These are phyloP conservation scores for Plectosphaerella sp. DNA, from an alignment of 2,329 filamentous ascomycete species.

Conservation along the genomic window DNA sequence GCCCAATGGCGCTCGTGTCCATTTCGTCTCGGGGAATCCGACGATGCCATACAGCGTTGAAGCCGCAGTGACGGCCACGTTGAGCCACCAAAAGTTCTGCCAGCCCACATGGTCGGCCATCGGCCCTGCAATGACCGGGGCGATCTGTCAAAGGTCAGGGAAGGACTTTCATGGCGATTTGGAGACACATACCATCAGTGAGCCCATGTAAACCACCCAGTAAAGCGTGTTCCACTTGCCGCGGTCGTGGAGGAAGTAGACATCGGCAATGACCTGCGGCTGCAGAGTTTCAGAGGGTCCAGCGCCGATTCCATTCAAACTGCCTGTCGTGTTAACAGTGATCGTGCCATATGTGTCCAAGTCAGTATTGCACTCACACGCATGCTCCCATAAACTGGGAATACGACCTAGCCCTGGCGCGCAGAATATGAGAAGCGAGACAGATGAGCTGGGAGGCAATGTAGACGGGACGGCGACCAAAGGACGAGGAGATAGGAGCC, in stretches of 20 bases:
- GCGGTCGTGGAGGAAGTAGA: conserved; percentile 61
- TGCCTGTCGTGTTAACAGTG: neutral
- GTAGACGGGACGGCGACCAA: conserved; percentile 42
- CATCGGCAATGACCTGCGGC: conserved; percentile 59
- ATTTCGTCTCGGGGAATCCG: conserved; percentile 56
- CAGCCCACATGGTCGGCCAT: conserved; percentile 57
- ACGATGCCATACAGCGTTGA: conserved; percentile 49
- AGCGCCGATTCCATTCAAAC: conserved; percentile 56
- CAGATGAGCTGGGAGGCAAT: conserved; percentile 39
- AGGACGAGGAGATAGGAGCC: conserved; percentile 40
- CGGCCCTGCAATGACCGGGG: conserved; percentile 53
- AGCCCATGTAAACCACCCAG: conserved; percentile 49
- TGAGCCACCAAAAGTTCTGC: conserved; percentile 64
- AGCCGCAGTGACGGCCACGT: conserved; percentile 47
- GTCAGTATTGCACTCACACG: conserved; percentile 19
- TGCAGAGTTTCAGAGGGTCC: conserved; percentile 59
- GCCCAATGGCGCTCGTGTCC: conserved; percentile 1
- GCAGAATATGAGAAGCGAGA: conserved; percentile 40
- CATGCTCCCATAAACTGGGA: conserved; percentile 60
- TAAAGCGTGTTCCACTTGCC: conserved; percentile 51
- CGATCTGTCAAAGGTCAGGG: conserved; percentile 25
- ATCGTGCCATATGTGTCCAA: neutral
- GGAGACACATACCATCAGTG: neutral
- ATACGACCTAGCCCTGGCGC: conserved; percentile 53
- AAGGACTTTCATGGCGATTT: no score